Evolutionary conservation across 805 yeast species (phyloP).

Genomic region (Ogataea corticis): DNA sequence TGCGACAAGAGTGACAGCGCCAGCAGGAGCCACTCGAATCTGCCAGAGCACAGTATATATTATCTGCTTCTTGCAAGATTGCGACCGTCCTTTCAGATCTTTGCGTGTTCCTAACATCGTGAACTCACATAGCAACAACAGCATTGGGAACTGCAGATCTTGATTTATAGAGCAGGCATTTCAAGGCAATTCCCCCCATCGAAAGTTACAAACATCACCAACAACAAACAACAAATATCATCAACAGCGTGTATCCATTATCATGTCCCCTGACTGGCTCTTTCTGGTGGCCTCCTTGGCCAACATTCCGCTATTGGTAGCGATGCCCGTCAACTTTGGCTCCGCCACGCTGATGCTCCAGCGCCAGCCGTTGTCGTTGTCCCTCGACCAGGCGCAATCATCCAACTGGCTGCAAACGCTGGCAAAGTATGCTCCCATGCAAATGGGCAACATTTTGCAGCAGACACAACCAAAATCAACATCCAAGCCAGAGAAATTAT

Average conservation of each 20-base stretch:
- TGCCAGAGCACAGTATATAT: too few relatives aligned
- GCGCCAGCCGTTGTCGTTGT: neutral
- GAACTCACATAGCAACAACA: too few relatives aligned
- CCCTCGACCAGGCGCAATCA: neutral
- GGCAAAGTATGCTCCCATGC: slow-evolving; percentile 9
- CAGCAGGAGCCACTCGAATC: too few relatives aligned
- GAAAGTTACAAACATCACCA: neutral
- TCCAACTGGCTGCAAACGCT: slow-evolving; percentile 6
- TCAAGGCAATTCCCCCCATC: too few relatives aligned
- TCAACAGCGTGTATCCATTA: neutral
- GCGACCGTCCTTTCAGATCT: too few relatives aligned
- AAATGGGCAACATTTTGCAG: slow-evolving; percentile 5
- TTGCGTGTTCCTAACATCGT: too few relatives aligned
- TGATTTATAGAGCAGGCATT: too few relatives aligned
- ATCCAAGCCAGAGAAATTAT: neutral
- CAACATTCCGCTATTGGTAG: slow-evolving; percentile 3
- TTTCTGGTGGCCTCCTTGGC: slow-evolving; percentile 5
- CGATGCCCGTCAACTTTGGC: slow-evolving; percentile 13
- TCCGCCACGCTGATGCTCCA: neutral
- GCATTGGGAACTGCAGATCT: too few relatives aligned
- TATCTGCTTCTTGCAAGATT: too few relatives aligned
- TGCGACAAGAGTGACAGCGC: too few relatives aligned
- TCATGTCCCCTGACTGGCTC: slow-evolving; percentile 9
- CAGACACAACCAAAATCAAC: too few relatives aligned
- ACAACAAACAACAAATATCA: neutral